Percentiles rank a stretch among this genome's conserved stretches.
Conservation (phyloP, 2,329 filamentous ascomycete species). For the Colletotrichum sublineola region DNA sequence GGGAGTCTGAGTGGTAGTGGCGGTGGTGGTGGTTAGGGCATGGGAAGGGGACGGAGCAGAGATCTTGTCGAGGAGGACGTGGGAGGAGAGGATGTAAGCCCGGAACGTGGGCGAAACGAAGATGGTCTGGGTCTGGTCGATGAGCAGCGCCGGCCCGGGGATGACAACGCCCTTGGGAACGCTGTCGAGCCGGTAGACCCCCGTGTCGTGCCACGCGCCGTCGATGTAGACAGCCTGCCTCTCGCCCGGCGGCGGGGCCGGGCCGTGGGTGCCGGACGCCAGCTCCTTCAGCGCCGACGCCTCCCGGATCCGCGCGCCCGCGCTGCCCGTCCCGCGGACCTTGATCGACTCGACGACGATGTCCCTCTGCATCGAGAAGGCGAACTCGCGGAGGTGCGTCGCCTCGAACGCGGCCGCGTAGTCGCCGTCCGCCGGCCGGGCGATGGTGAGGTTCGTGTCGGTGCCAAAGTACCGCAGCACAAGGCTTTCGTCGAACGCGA, state of each 20-base stretch:
- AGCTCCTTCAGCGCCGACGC: conserved; percentile 42
- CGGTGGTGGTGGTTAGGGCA: not conserved
- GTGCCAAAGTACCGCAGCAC: conserved; percentile 54
- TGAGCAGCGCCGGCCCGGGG: conserved; percentile 50
- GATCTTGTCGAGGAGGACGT: conserved; percentile 50
- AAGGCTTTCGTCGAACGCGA: conserved; percentile 54
- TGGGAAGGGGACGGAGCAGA: not conserved
- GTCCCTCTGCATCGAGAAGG: conserved; percentile 35
- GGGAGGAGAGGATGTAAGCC: conserved; percentile 48
- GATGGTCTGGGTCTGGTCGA: conserved; percentile 51
- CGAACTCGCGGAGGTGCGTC: conserved; percentile 38
- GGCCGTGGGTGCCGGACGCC: not conserved
- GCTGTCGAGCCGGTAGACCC: conserved; percentile 47
- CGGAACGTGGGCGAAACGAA: conserved; percentile 47
- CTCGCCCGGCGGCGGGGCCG: conserved; percentile 36
- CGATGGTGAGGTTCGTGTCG: conserved; percentile 52
- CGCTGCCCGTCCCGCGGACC: conserved; percentile 47
- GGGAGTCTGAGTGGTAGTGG: not conserved
- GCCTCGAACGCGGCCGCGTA: conserved; percentile 43
- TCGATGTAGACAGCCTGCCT: conserved; percentile 49
- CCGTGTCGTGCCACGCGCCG: conserved; percentile 46
- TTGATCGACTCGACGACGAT: conserved; percentile 37
- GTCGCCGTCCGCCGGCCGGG: conserved; percentile 46
- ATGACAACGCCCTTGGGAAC: conserved; percentile 45
- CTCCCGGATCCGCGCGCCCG: conserved; percentile 37